Evolutionary conservation across 345 rosid species (phyloP), one percentile per base, ranked within the genome.

Genomic region (Arabidopsis thaliana): DNA sequence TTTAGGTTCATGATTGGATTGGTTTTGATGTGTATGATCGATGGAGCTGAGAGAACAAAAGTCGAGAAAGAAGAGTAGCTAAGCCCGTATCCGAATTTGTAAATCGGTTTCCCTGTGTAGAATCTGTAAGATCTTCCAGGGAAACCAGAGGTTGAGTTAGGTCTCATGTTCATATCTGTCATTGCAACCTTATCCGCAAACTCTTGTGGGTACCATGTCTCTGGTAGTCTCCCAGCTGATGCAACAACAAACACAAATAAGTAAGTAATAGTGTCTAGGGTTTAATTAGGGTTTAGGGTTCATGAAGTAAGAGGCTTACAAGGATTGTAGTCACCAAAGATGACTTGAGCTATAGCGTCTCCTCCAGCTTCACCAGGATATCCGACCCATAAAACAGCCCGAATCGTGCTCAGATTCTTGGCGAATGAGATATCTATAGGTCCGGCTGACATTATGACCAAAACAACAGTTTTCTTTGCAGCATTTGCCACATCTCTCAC

Each of bases 341-440:
- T 74, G 68, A 84, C 80, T 65, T 89, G 93, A 12, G 90, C 91
- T 22, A 91, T 85, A 53, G 89, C 97, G 0, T 1, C 78, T 2
- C 91, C 93, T 5, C 97, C 97, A 60, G 84, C 85, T 40, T 89
- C 82, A 55, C 93, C 97, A 7, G 97, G 95, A 40, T 85, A 85
- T 25, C 93, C 93, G 8, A 81, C 96, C 93, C 96, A 90, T 32
- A 88, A 33, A 34, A 88, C 83, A 16, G 82, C 79, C 0, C 63
- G 23, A 24, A 88, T 79, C 3, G 82, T 83, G 0, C 22, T 13
- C 24, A 84, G 77, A 1, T 59, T 25, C 70, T 78, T 82, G n/a
- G 84, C 84, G 12, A 85, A 88, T 0, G 83, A 65, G 45, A 90
- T 76, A 65, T 88, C 96, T 0, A 90, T 58, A 0, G 86, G 84